A percentile compares a stretch with the other conserved stretches of the same genome.
phyloP scores from a whole-genome alignment of 768 basidiomycete genomes.

The Trametes cinnabarina region DNA sequence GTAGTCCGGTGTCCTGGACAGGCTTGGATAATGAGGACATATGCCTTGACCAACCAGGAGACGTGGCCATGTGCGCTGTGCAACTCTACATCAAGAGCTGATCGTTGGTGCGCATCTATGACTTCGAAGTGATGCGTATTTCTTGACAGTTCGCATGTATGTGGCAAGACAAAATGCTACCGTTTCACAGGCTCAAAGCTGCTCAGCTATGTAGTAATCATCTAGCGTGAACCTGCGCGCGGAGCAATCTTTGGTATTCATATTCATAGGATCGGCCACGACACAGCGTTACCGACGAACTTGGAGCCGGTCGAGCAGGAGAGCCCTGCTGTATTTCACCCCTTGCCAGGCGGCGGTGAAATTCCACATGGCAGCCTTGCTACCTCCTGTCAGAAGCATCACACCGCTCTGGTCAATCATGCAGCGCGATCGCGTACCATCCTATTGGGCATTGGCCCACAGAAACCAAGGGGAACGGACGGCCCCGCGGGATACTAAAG shows the following conservation, averaged over 20 bases:
- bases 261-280: no score
- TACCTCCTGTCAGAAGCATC: background rate
- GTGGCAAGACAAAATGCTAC: background rate
- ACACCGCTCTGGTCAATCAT: slow-evolving; percentile 1
- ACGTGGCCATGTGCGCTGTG: background rate
- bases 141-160: background rate
- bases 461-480: background rate
- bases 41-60: background rate
- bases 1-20: no score
- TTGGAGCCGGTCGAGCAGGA: no score
- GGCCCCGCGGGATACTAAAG: background rate
- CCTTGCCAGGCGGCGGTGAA: no score
- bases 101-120: slow-evolving; percentile 7
- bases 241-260: no score
- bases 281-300: no score
- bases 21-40: background rate
- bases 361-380: no score
- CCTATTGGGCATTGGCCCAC: background rate
- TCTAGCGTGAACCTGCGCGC: no score
- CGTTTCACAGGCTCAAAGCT: background rate
- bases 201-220: no score
- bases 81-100: background rate
- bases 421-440: background rate
- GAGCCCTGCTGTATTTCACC: no score
- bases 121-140: slow-evolving; percentile 2